Percentiles rank a stretch among this genome's conserved stretches.
phyloP scores from a whole-genome alignment of 169 alveolate species.

The Babesia ovis region DNA sequence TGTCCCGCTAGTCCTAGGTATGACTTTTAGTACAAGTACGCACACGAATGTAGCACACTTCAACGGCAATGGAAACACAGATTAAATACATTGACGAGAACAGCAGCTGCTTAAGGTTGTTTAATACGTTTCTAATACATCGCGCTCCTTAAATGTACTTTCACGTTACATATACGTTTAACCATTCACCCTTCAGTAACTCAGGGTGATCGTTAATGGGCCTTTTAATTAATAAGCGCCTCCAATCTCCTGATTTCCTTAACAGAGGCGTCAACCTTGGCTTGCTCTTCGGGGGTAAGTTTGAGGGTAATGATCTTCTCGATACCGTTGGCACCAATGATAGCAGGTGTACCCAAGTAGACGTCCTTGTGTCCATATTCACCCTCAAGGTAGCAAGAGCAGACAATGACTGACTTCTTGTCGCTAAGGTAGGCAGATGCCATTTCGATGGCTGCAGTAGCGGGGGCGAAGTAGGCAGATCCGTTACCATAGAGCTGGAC shows the following conservation, averaged over 20 bases:
- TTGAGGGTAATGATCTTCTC: conserved; percentile 79
- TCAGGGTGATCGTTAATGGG: too few species aligned
- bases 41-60: too few species aligned
- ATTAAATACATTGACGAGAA: too few species aligned
- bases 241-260: conserved; percentile 55
- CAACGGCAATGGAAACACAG: too few species aligned
- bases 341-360: conserved; percentile 83
- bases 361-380: conserved; percentile 82
- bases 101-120: too few species aligned
- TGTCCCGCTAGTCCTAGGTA: too few species aligned
- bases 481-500: conserved; percentile 55
- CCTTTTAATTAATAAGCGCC: conserved; percentile 18
- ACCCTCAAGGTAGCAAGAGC: conserved; percentile 84
- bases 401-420: conserved; percentile 76
- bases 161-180: too few species aligned
- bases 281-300: conserved; percentile 74
- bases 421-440: conserved; percentile 74
- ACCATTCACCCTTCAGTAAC: too few species aligned
- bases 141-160: too few species aligned
- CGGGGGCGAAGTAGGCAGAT: conserved; percentile 72
- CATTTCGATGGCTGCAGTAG: conserved; percentile 75
- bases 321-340: conserved; percentile 83
- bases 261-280: conserved; percentile 40
- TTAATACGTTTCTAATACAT: too few species aligned
- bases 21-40: too few species aligned